phyloP scores from a whole-genome alignment of 2,329 filamentous ascomycete genomes.

The Fusarium penzigii region DNA sequence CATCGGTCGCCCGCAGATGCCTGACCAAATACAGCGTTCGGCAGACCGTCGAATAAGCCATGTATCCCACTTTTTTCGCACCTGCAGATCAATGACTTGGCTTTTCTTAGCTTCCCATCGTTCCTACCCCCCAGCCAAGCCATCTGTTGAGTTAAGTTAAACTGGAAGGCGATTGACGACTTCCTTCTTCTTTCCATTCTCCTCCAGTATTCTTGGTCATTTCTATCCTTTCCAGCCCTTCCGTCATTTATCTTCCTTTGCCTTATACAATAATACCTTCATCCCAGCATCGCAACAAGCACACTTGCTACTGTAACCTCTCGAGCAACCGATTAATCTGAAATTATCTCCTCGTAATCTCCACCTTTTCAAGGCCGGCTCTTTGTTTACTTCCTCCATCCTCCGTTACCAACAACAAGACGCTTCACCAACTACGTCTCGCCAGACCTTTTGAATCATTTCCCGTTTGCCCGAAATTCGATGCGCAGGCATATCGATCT shows the following conservation, averaged over 20 bases:
- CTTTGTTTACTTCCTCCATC: background rate
- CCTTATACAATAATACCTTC: background rate
- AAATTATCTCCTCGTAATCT: background rate
- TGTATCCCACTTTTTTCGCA: slow-evolving; percentile 3
- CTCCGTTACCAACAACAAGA: background rate
- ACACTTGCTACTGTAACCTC: background rate
- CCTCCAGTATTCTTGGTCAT: background rate
- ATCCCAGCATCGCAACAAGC: background rate
- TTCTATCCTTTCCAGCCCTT: background rate
- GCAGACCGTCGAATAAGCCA: slow-evolving; percentile 7
- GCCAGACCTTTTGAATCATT: background rate
- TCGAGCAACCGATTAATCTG: background rate
- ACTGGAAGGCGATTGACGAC: background rate
- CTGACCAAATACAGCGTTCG: slow-evolving; percentile 2
- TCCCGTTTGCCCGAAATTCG: background rate
- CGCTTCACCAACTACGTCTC: background rate
- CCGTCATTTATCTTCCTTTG: background rate
- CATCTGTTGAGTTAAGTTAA: background rate
- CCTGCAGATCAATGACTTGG: slow-evolving; percentile 30
- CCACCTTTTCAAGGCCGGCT: background rate
- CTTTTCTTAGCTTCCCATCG: slow-evolving; percentile 26
- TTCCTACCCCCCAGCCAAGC: slow-evolving; percentile 1
- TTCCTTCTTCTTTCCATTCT: background rate
- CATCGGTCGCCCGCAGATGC: no score
- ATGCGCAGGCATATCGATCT: background rate